Percentiles rank a stretch among this genome's conserved stretches.
Conservation (phyloP, 129 eudicot genomes). For the Pulicaria dysenterica region DNA sequence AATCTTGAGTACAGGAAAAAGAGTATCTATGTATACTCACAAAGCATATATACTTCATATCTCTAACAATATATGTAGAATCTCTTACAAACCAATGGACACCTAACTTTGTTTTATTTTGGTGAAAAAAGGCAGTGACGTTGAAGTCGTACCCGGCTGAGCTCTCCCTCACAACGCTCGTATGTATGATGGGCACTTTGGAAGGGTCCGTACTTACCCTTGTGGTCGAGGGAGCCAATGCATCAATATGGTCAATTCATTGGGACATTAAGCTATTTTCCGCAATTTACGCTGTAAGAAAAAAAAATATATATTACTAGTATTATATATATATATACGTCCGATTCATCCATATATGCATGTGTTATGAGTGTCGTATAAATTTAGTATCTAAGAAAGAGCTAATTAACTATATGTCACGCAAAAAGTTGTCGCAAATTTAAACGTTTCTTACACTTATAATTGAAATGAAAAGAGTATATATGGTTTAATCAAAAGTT, state of each 20-base stretch:
- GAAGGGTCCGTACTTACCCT: constrained; percentile 34
- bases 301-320: not conserved
- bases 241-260: constrained; percentile 28
- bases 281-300: constrained; percentile 31
- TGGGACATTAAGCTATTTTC: constrained; percentile 41
- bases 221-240: constrained; percentile 20
- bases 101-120: constrained; percentile 3
- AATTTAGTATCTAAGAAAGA: not conserved
- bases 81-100: not conserved
- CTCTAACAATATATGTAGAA: too few species aligned
- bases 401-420: not conserved
- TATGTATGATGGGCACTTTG: constrained; percentile 35
- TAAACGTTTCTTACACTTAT: too few species aligned
- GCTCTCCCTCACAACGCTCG: constrained; percentile 32
- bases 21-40: too few species aligned
- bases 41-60: too few species aligned
- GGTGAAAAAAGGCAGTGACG: constrained; percentile 32
- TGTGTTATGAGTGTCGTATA: not conserved
- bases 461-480: too few species aligned
- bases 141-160: constrained; percentile 30
- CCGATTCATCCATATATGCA: not conserved
- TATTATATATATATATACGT: not conserved
- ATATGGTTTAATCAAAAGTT: too few species aligned
- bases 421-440: too few species aligned
- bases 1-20: too few species aligned